Base-by-base conservation (phyloP, 495 filamentous ascomycete species). In the Neurospora sp. region DNA sequence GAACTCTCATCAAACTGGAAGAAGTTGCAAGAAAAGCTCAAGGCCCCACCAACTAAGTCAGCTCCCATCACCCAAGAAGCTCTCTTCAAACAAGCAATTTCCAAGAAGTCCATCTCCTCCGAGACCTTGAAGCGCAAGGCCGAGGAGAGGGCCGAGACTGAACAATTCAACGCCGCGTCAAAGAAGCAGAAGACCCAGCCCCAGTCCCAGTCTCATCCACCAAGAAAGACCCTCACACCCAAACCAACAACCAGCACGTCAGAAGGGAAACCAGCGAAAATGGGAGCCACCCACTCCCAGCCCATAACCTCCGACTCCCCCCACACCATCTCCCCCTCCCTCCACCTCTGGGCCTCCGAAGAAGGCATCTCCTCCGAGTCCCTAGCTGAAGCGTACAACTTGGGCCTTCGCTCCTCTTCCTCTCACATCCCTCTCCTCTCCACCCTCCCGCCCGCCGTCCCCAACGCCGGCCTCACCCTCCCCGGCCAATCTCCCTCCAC, bases 1-100 rank as follows among this genome's bases (percentile, higher is more conserved):
- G 81, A 84, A 70, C 80, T 88, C 39, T 88, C 86, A 2, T 85
- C 86, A 73, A 94, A 94, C 82, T 93, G 91, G 91, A 91, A 92
- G 78, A 92, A 89, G 81, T 85, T 93, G 73, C 90, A 92, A 85
- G 87, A 83, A 73, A 86, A 85, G 42, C 82, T 92, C 71, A 88
- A 90, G 75, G 83, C 87, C 70, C 84, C 89, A 39, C 81, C 83
- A 7, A 83, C 85, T 45, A 75, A 79, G 4, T 78, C 78, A 10
- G 70, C 78, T 62, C 66, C 71, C 43, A 83, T 77, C 24, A 69
- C 72, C 73, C 74, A 80, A 72, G 37, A 38, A 34, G 54, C 24
- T 3, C 9, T 11, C 9, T 45, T 43, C 69, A 42, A 42, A 37
- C 72, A 24, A 42, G 54, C 48, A 71, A 70, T 66, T 3, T 85